Evolutionary conservation across 371 early-diverging fungal genomes (phyloP).

Genomic region (Vittaforma corneae): DNA sequence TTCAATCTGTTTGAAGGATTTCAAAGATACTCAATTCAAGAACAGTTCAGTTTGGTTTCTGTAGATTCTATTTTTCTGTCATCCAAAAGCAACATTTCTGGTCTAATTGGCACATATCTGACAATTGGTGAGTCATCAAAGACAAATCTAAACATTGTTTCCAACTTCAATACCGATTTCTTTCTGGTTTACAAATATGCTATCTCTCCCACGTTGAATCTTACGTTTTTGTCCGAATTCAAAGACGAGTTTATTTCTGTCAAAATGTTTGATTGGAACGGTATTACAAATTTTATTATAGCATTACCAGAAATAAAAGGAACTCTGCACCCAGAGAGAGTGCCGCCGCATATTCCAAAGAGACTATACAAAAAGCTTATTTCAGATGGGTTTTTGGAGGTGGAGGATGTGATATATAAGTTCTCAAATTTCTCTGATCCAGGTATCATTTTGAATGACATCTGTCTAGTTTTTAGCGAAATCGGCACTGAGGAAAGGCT

Average conservation of each 20-base stretch:
- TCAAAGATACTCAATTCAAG: conserved; percentile 51
- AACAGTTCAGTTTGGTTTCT: conserved; percentile 10
- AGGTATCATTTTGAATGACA: conserved; percentile 13
- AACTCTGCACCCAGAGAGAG: conserved; percentile 31
- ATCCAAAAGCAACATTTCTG: conserved; percentile 10
- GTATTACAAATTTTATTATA: conserved; percentile 26
- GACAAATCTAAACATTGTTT: conserved; percentile 18
- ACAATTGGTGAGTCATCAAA: conserved; percentile 32
- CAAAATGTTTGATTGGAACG: background rate
- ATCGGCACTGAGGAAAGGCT: background rate
- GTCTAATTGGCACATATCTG: conserved; percentile 44
- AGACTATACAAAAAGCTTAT: conserved; percentile 21
- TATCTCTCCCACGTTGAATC: conserved; percentile 7
- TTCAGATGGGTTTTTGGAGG: background rate
- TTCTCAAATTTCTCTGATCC: conserved; percentile 37
- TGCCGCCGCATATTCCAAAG: conserved; percentile 39
- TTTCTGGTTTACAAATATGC: background rate
- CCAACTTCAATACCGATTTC: background rate
- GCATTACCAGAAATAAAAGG: conserved; percentile 33
- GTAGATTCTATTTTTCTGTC: conserved; percentile 41
- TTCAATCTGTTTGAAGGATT: conserved; percentile 55
- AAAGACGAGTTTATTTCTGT: conserved; percentile 23
- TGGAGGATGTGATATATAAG: conserved; percentile 26
- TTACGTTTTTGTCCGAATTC: conserved; percentile 11
- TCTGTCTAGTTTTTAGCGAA: conserved; percentile 25